Percentiles rank a stretch among this genome's conserved stretches.
These are phyloP conservation scores for Quercus gilva DNA, from an alignment of 306 rosid species.

Conservation along the genomic window DNA sequence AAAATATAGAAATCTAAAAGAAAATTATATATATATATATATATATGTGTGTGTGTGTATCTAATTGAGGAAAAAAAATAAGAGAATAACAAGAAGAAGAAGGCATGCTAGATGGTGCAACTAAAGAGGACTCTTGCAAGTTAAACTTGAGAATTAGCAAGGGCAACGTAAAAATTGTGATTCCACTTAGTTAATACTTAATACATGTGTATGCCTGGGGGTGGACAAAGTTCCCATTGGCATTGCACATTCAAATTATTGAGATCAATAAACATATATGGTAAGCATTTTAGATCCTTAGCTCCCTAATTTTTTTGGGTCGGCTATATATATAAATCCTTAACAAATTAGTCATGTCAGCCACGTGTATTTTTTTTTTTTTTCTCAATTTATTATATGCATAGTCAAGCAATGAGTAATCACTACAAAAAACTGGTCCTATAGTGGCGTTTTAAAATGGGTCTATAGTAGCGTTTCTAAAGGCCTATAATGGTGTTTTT, in stretches of 20 bases:
- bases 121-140: neutral
- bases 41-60: neutral
- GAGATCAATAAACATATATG: too few relatives aligned
- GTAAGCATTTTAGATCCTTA: too few relatives aligned
- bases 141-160: neutral
- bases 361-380: neutral
- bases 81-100: neutral
- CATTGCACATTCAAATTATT: slow-evolving; percentile 28
- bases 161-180: neutral
- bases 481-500: too few relatives aligned
- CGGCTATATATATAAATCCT: too few relatives aligned
- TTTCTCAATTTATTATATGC: too few relatives aligned
- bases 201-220: neutral
- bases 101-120: neutral
- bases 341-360: too few relatives aligned
- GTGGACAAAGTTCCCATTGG: slow-evolving; percentile 68
- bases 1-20: neutral
- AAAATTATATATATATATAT: neutral
- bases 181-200: neutral
- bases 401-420: neutral
- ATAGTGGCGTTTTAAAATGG: too few relatives aligned
- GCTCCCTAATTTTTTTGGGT: too few relatives aligned
- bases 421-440: too few relatives aligned
- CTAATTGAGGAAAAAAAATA: neutral
- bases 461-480: too few relatives aligned